Conservation (phyloP, 164 flowering plant species). For the Tetrastigma voinierianum region DNA sequence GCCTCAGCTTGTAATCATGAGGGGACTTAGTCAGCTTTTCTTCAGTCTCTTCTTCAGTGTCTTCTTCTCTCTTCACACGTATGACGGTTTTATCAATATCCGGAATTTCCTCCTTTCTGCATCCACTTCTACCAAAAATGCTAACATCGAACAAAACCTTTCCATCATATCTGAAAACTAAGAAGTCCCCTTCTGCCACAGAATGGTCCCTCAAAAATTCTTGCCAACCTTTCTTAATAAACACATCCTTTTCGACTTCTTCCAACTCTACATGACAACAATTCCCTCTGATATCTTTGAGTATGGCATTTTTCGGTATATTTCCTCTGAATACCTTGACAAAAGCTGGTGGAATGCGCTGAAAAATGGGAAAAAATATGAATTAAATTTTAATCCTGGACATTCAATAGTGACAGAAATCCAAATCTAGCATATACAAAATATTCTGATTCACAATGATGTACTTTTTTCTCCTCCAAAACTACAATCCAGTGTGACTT, state of each 20-base stretch:
- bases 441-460: not conserved
- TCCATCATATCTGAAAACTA: constrained; percentile 20
- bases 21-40: constrained; percentile 1
- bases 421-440: too few species aligned
- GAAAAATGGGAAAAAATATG: constrained; percentile 6
- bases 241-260: constrained; percentile 4
- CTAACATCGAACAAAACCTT: constrained; percentile 16
- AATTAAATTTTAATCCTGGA: not conserved
- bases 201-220: constrained; percentile 18
- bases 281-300: constrained; percentile 10
- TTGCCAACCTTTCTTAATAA: constrained; percentile 28
- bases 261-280: constrained; percentile 19
- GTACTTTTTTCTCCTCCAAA: not conserved
- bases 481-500: not conserved
- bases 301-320: constrained; percentile 8
- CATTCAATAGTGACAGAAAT: not conserved
- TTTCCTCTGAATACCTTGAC: constrained; percentile 16
- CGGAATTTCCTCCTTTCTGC: constrained; percentile 11
- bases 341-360: constrained; percentile 34
- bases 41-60: constrained; percentile 2
- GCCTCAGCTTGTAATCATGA: not conserved
- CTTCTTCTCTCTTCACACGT: constrained; percentile 7
- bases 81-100: not conserved
- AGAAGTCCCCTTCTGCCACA: constrained; percentile 20
- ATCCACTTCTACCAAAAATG: constrained; percentile 19